Percentiles rank a stretch among this genome's conserved stretches.
Evolutionary conservation across 495 filamentous ascomycete species (phyloP).

Genomic region (Lepraria neglecta): DNA sequence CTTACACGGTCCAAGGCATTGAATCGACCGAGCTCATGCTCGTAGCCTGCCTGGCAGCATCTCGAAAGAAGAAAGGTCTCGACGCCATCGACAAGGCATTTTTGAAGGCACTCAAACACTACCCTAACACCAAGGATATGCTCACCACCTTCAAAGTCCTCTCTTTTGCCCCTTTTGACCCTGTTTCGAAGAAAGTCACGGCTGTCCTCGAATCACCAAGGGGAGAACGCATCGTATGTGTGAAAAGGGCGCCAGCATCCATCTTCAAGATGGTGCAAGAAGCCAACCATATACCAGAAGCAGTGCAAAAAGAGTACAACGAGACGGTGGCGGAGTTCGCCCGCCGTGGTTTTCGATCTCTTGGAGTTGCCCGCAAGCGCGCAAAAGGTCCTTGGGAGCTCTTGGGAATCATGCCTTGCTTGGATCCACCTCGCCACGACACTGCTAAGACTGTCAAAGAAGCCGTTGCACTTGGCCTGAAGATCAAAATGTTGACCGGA

Average conservation of each 20-base stretch:
- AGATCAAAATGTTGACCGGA: slow-evolving; percentile 96
- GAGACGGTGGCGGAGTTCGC: slow-evolving; percentile 88
- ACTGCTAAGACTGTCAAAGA: slow-evolving; percentile 86
- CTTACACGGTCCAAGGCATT: slow-evolving; percentile 72
- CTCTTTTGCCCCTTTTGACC: slow-evolving; percentile 84
- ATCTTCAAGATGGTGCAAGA: slow-evolving; percentile 78
- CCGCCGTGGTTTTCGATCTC: slow-evolving; percentile 82
- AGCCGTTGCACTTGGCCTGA: slow-evolving; percentile 78
- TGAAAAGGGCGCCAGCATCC: slow-evolving; percentile 85
- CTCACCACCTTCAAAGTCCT: slow-evolving; percentile 71
- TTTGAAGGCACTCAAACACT: slow-evolving; percentile 72
- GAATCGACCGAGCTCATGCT: slow-evolving; percentile 81
- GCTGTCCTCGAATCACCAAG: slow-evolving; percentile 75
- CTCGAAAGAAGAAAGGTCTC: slow-evolving; percentile 89
- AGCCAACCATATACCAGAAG: slow-evolving; percentile 66
- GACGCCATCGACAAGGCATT: slow-evolving; percentile 95
- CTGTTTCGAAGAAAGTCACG: slow-evolving; percentile 87
- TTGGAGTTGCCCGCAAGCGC: slow-evolving; percentile 84
- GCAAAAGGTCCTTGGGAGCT: slow-evolving; percentile 76
- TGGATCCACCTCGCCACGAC: slow-evolving; percentile 84
- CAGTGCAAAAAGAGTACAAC: slow-evolving; percentile 73
- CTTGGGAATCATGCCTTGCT: slow-evolving; percentile 90
- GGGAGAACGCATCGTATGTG: slow-evolving; percentile 75
- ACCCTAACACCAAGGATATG: slow-evolving; percentile 68
- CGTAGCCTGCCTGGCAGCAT: slow-evolving; percentile 83